A percentile compares a stretch with the other conserved stretches of the same genome.
phyloP scores from a whole-genome alignment of 257 asterid species.

The Rehmannia glutinosa region DNA sequence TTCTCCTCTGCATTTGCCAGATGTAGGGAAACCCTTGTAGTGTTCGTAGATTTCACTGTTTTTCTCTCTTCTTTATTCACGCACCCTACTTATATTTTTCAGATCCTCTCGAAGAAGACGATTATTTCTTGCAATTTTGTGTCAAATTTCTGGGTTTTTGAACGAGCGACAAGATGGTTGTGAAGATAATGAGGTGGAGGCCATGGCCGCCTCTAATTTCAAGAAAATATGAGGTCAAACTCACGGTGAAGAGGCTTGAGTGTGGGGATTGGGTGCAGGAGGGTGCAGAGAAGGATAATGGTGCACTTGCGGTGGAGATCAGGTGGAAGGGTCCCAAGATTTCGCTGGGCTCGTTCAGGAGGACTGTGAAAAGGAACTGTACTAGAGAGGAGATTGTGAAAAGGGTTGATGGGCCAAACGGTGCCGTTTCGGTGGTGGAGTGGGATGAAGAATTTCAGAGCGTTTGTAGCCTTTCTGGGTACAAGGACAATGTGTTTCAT shows the following conservation, averaged over 20 bases:
- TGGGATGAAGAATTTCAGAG: slow-evolving; percentile 88
- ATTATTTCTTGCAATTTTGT: background rate
- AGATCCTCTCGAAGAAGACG: background rate
- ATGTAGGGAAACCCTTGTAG: slow-evolving; percentile 2
- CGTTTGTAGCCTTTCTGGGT: slow-evolving; percentile 62
- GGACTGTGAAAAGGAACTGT: slow-evolving; percentile 56
- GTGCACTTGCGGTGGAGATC: slow-evolving; percentile 58
- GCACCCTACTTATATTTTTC: background rate
- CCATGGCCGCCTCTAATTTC: slow-evolving; percentile 93
- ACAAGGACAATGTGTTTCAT: slow-evolving; percentile 76
- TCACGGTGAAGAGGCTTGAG: slow-evolving; percentile 53
- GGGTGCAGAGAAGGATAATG: slow-evolving; percentile 43
- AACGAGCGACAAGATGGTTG: slow-evolving; percentile 55
- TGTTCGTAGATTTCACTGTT: slow-evolving; percentile 2
- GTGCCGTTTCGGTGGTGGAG: slow-evolving; percentile 47
- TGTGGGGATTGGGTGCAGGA: slow-evolving; percentile 60
- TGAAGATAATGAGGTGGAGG: slow-evolving; percentile 91
- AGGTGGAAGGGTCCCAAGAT: slow-evolving; percentile 58
- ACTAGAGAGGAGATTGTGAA: slow-evolving; percentile 51
- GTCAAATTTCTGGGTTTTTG: background rate
- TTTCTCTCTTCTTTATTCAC: background rate
- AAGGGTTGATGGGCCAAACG: slow-evolving; percentile 34
- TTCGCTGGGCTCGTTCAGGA: slow-evolving; percentile 51
- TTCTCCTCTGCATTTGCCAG: slow-evolving; percentile 23
- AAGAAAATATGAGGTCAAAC: slow-evolving; percentile 57